These are phyloP conservation scores for Buxus sempervirens DNA, from an alignment of 164 flowering plant genomes.

Conservation along the genomic window DNA sequence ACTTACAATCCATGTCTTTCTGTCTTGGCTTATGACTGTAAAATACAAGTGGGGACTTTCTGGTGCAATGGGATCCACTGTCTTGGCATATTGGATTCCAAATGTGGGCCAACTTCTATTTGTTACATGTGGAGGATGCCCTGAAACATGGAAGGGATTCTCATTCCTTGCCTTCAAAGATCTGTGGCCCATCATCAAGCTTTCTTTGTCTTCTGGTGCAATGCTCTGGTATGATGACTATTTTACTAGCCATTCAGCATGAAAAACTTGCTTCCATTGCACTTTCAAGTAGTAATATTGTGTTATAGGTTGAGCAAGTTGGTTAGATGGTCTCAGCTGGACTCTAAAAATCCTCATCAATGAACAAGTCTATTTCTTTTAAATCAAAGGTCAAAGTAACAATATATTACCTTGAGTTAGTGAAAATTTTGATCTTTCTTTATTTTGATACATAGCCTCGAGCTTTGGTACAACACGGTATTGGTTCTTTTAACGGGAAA, in stretches of 20 bases:
- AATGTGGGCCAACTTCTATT: slow-evolving; percentile 36
- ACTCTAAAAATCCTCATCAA: too few relatives aligned
- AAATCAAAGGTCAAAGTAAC: too few relatives aligned
- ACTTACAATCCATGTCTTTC: slow-evolving; percentile 30
- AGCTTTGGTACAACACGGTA: slow-evolving; percentile 56
- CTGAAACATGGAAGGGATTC: slow-evolving; percentile 60
- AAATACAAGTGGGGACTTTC: slow-evolving; percentile 29
- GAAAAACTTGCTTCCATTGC: too few relatives aligned
- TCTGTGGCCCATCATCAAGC: slow-evolving; percentile 51
- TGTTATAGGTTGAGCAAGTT: too few relatives aligned
- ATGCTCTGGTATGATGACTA: slow-evolving; percentile 51
- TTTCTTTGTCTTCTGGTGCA: slow-evolving; percentile 57
- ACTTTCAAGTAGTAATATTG: too few relatives aligned
- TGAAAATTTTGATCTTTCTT: background rate
- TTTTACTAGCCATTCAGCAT: too few relatives aligned
- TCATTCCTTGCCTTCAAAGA: slow-evolving; percentile 46
- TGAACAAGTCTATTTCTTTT: too few relatives aligned
- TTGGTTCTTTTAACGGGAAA: slow-evolving; percentile 56
- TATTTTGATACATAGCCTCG: slow-evolving; percentile 35
- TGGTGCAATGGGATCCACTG: slow-evolving; percentile 42
- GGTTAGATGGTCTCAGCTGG: too few relatives aligned
- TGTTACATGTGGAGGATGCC: slow-evolving; percentile 39
- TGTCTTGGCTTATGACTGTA: slow-evolving; percentile 45
- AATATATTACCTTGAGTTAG: too few relatives aligned
- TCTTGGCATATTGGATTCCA: slow-evolving; percentile 43